These are phyloP conservation scores for Kazachstania bromeliacearum DNA, from an alignment of 805 yeast species.

Conservation along the genomic window DNA sequence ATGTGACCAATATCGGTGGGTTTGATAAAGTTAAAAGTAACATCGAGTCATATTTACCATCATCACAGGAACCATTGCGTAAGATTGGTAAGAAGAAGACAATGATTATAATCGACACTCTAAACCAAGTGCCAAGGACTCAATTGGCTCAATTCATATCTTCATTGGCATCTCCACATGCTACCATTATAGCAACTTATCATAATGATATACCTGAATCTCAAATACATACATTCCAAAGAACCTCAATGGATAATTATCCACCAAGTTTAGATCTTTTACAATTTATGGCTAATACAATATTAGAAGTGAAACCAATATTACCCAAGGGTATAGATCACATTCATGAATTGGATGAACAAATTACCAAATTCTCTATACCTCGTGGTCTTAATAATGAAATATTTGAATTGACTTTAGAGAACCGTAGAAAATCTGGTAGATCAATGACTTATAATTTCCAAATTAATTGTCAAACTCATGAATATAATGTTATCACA, in stretches of 20 bases:
- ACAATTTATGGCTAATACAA: conserved; percentile 64
- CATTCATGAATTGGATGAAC: conserved; percentile 35
- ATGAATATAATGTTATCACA: conserved; percentile 31
- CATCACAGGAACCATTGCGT: conserved; percentile 9
- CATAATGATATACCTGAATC: conserved; percentile 38
- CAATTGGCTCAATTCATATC: conserved; percentile 44
- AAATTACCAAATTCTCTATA: conserved; percentile 34
- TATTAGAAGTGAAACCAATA: conserved; percentile 51
- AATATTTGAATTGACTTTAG: conserved; percentile 41
- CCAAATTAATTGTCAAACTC: conserved; percentile 40
- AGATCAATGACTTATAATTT: conserved; percentile 54
- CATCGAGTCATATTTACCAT: conserved; percentile 17
- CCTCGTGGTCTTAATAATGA: conserved; percentile 45
- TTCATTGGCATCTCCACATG: conserved; percentile 37
- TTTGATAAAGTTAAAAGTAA: conserved; percentile 11
- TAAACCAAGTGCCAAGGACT: conserved; percentile 45
- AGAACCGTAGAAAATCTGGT: conserved; percentile 77
- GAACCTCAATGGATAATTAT: conserved; percentile 28
- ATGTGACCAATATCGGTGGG: conserved; percentile 28
- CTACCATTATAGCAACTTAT: conserved; percentile 38
- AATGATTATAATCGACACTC: conserved; percentile 56
- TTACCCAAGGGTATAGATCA: conserved; percentile 31
- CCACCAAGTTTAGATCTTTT: conserved; percentile 49
- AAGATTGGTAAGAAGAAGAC: conserved; percentile 20
- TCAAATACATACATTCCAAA: conserved; percentile 7